A percentile compares a stretch with the other conserved stretches of the same genome.
These are phyloP conservation scores for Phytophthora idaei DNA, from an alignment of 352 stramenopile species.

Conservation along the genomic window DNA sequence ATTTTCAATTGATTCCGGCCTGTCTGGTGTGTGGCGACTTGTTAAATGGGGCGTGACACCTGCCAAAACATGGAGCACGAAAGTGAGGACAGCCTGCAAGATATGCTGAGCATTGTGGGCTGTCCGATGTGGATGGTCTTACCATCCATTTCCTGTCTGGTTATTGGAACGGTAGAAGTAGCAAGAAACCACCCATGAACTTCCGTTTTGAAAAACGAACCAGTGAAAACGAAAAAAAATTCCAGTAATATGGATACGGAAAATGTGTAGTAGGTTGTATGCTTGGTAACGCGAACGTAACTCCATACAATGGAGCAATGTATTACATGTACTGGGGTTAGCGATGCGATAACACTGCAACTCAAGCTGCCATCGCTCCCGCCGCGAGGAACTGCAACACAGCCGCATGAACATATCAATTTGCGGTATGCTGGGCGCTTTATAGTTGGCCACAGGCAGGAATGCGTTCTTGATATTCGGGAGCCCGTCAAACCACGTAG, in stretches of 20 bases:
- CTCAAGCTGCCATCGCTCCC: neutral
- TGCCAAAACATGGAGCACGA: neutral
- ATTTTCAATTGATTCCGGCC: neutral
- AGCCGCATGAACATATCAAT: slow-evolving; percentile 65
- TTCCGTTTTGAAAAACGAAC: neutral
- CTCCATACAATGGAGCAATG: too few relatives aligned
- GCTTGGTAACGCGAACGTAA: too few relatives aligned
- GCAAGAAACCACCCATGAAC: neutral
- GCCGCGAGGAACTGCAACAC: slow-evolving; percentile 25
- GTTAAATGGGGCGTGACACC: neutral
- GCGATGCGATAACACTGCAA: too few relatives aligned
- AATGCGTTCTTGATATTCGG: slow-evolving; percentile 46
- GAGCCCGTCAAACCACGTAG: slow-evolving; percentile 33
- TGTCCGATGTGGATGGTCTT: slow-evolving; percentile 3
- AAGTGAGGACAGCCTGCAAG: neutral
- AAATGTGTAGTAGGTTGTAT: too few relatives aligned
- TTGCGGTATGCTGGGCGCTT: slow-evolving; percentile 53
- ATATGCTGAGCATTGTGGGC: neutral
- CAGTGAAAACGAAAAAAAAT: too few relatives aligned
- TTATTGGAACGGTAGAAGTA: neutral
- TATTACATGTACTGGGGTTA: too few relatives aligned
- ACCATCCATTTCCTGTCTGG: neutral
- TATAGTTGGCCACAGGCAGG: slow-evolving; percentile 62
- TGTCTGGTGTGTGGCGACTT: neutral
- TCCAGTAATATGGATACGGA: too few relatives aligned